Evolutionary conservation across 202 grass and related monocot species (phyloP), one percentile per base, ranked within the genome.

Genomic region (Eragrostis tef): DNA sequence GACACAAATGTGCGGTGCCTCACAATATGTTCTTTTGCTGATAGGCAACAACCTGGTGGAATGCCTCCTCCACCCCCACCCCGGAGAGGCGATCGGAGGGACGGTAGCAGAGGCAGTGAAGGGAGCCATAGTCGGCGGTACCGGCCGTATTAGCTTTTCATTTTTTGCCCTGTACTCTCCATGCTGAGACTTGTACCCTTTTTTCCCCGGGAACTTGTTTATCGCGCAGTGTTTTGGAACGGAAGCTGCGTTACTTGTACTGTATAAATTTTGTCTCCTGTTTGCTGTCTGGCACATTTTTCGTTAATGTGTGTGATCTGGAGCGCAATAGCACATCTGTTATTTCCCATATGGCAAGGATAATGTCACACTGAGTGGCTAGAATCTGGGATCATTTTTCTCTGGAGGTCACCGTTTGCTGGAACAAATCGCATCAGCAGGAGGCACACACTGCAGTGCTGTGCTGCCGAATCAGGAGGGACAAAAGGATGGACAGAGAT

Each of bases 11-110:
- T 75, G 11, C 27, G 4, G 20, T 49, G 52, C 0, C 31, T 71
- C 5, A 87, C 34, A 64, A 9, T 22, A 4, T 70, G 20, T 56
- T 82, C 11, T 67, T 78, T 67, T 31, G 77, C 71, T 15, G 62
- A 59, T 70, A 98, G 92, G 85, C 95, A 95, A 75, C 95, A 98
- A 70, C 92, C 95, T 75, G 92, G 92, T 66, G 85, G 85, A 73
- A 88, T 79, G 49, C 88, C 70, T 0, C 87, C 81, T 45, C 89
- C 89, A 0, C 83, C 90, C 5, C 89, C 87, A 14, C 73, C 78
- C 17, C 81, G 94, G 46, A 83, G 82, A 15, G 79, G 87, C 57
- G 95, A 94, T 54, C 84, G 87, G 0, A 84, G 92, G 11, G 94
- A 98, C 22, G 31, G 88, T 15, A 58, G 88, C 59, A 71, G 86